phyloP scores from a whole-genome alignment of 192 early-diverging fungal genomes.

The Martensiomyces pterosporus region DNA sequence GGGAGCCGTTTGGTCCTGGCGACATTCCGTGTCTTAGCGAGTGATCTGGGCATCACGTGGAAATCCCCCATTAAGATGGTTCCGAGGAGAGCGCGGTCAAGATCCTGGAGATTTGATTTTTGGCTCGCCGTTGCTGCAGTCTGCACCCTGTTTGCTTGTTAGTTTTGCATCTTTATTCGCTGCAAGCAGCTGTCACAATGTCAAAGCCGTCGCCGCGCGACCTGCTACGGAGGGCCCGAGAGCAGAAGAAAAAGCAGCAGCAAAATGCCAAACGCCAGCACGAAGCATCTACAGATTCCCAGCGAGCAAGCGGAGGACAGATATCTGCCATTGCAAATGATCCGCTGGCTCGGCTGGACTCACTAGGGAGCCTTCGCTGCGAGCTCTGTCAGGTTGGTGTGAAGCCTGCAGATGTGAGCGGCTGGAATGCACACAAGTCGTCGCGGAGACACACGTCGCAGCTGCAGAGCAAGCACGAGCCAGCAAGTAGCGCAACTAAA shows the following conservation, averaged over 20 bases:
- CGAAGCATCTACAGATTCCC: too few species aligned
- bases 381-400: conserved; percentile 1
- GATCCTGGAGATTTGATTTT: too few species aligned
- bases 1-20: conserved; percentile 13
- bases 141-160: too few species aligned
- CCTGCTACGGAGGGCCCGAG: conserved; percentile 27
- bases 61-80: too few species aligned
- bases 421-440: conserved; percentile 13
- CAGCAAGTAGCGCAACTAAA: neutral
- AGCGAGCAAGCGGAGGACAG: neutral
- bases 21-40: conserved; percentile 13
- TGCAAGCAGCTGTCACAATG: too few species aligned
- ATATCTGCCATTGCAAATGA: conserved; percentile 2
- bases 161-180: too few species aligned
- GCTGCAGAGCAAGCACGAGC: neutral
- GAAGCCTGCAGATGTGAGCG: conserved; percentile 4
- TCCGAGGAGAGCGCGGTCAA: too few species aligned
- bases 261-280: too few species aligned
- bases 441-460: conserved; percentile 9
- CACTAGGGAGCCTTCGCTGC: conserved; percentile 2
- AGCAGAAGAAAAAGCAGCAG: conserved; percentile 34
- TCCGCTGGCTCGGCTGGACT: neutral
- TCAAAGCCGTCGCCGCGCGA: conserved; percentile 28
- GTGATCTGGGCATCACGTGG: too few species aligned
- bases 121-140: too few species aligned